Conservation (phyloP, 2,329 filamentous ascomycete genomes). For the Biscogniauxia mediterranea region DNA sequence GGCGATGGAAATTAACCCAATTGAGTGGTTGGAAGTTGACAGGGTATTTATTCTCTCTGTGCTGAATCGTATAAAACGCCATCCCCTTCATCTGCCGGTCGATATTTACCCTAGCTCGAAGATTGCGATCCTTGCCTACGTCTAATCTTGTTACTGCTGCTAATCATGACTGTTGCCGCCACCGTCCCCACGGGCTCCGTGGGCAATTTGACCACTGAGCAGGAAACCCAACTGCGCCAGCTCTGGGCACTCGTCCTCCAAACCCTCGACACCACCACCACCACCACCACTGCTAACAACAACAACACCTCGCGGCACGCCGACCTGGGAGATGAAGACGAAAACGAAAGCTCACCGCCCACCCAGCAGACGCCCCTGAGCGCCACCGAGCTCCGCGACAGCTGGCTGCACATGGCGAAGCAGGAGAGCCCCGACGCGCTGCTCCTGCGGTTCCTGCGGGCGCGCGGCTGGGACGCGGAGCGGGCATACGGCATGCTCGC, state of each 20-base stretch:
- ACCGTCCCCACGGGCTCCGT: conserved; percentile 31
- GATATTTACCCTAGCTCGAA: no score
- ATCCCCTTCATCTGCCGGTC: no score
- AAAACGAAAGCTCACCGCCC: conserved; percentile 53
- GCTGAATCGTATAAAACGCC: no score
- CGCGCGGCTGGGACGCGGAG: conserved; percentile 88
- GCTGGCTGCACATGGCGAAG: conserved; percentile 85
- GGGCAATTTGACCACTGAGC: conserved; percentile 77
- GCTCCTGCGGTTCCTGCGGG: conserved; percentile 74
- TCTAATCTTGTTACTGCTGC: no score
- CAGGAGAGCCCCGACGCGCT: conserved; percentile 86
- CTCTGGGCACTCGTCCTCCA: conserved; percentile 70
- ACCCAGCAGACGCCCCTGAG: conserved; percentile 32
- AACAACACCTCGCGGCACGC: no score
- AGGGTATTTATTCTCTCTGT: no score
- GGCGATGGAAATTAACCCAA: no score
- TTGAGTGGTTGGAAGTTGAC: no score
- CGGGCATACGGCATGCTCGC: conserved; percentile 89
- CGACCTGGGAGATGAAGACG: conserved; percentile 53
- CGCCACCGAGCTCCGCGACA: conserved; percentile 62
- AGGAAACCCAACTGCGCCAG: conserved; percentile 80
- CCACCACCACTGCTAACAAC: conserved; percentile 60
- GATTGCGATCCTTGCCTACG: no score
- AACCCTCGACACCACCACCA: conserved; percentile 41
- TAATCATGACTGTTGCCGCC: neutral